Evolutionary conservation across 75 land plant genomes (phyloP).

Genomic region (Isoetes taiwanensis): DNA sequence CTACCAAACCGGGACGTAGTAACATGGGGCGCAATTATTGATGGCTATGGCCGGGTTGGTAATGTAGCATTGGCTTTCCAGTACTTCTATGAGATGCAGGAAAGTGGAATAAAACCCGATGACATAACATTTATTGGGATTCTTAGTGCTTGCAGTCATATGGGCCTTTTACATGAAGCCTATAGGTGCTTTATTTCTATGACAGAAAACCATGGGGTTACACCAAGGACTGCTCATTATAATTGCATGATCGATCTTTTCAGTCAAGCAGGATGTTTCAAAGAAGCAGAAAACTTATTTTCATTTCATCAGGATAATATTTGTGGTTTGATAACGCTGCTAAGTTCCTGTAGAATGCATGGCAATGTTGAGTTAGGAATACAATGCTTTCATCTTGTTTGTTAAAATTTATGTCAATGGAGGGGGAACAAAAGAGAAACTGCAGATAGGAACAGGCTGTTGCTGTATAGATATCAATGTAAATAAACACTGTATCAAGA

Average conservation of each 20-base stretch:
- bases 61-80: slow-evolving; percentile 7
- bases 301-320: no score
- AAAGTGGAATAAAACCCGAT: slow-evolving; percentile 24
- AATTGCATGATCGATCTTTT: slow-evolving; percentile 33
- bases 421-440: no score
- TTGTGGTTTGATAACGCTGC: no score
- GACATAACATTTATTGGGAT: slow-evolving; percentile 21
- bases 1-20: slow-evolving; percentile 11
- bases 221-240: slow-evolving; percentile 28
- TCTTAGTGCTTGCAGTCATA: slow-evolving; percentile 35
- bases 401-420: no score
- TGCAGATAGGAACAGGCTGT: no score
- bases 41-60: slow-evolving; percentile 17
- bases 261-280: slow-evolving; percentile 29
- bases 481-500: no score
- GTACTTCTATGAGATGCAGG: neutral
- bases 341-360: no score
- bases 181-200: slow-evolving; percentile 21
- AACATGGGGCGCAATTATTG: slow-evolving; percentile 19
- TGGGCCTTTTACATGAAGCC: slow-evolving; percentile 26
- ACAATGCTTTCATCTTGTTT: no score
- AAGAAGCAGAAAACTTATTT: slow-evolving; percentile 23
- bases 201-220: slow-evolving; percentile 16
- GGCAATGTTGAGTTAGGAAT: no score
- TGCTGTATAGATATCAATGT: no score